phyloP scores from a whole-genome alignment of 306 rosid genomes.

The Echinosophora koreensis region DNA sequence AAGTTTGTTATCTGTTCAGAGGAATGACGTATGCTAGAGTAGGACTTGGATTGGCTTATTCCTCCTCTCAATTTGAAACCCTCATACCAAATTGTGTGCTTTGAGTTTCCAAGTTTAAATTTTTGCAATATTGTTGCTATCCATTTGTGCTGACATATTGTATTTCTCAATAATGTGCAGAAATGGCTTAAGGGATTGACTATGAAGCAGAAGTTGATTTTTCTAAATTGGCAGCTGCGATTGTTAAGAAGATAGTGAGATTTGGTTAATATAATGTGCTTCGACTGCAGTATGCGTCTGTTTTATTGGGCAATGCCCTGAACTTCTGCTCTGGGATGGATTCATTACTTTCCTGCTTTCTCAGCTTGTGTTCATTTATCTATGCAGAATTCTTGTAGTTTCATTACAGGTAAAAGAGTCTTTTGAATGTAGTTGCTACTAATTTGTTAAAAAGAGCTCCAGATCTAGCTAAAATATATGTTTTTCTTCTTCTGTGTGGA shows the following conservation, averaged over 20 bases:
- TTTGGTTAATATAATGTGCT: constrained; percentile 68
- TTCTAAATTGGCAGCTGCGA: constrained; percentile 36
- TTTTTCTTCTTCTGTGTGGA: constrained; percentile 64
- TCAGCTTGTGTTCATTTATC: constrained; percentile 54
- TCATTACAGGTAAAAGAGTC: constrained; percentile 49
- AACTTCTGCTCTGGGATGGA: constrained; percentile 74
- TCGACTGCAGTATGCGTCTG: constrained; percentile 65
- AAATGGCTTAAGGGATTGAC: constrained; percentile 78
- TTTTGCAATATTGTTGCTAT: background rate
- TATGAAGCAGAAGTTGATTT: constrained; percentile 78
- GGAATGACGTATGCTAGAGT: background rate
- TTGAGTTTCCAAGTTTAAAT: background rate
- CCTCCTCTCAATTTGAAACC: background rate
- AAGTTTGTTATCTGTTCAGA: background rate
- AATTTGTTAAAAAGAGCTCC: constrained; percentile 54
- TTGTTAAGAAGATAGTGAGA: constrained; percentile 55
- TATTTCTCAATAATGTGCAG: constrained; percentile 54
- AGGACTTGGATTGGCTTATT: background rate
- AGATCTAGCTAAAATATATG: constrained; percentile 70
- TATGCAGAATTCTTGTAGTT: constrained; percentile 58
- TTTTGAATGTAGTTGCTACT: constrained; percentile 46
- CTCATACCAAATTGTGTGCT: background rate
- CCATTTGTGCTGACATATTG: constrained; percentile 38
- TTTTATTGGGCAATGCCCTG: constrained; percentile 75
- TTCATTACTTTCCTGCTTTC: constrained; percentile 67